Conservation (phyloP, 2,329 filamentous ascomycete genomes). For the Escovopsis sp. region DNA sequence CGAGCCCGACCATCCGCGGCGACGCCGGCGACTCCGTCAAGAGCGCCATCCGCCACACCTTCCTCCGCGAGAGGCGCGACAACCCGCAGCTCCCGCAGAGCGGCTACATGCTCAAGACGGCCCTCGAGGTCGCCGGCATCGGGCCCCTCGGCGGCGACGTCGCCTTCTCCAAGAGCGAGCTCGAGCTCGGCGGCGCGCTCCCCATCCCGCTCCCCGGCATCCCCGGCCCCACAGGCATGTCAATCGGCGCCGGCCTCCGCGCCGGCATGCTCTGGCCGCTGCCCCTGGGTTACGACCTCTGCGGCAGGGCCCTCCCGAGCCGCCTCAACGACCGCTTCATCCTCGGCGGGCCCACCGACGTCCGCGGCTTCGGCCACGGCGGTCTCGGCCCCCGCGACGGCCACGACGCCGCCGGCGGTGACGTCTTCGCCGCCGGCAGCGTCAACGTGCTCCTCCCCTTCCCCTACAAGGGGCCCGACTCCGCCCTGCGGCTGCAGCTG, state of each 20-base stretch:
- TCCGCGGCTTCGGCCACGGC: constrained; percentile 81
- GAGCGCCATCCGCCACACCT: constrained; percentile 70
- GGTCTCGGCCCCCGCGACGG: constrained; percentile 84
- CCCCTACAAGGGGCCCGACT: constrained; percentile 67
- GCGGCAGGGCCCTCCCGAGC: constrained; percentile 46
- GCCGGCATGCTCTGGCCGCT: constrained; percentile 76
- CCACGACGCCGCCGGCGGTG: constrained; percentile 73
- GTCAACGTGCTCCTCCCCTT: constrained; percentile 76
- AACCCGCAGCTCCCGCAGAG: constrained; percentile 69
- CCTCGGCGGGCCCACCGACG: constrained; percentile 85
- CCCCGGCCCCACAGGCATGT: constrained; percentile 59
- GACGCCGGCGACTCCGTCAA: constrained; percentile 89
- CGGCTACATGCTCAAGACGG: constrained; percentile 67
- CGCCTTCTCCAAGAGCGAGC: constrained; percentile 83
- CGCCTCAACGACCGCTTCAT: constrained; percentile 90
- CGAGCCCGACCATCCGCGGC: constrained; percentile 65
- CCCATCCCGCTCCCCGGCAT: constrained; percentile 58
- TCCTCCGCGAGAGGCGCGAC: constrained; percentile 66
- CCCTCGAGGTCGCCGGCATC: constrained; percentile 74
- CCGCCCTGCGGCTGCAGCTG: constrained; percentile 71
- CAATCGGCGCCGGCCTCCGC: constrained; percentile 67
- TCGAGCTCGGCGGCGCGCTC: constrained; percentile 64
- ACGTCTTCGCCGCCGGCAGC: constrained; percentile 80
- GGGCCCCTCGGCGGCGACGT: constrained; percentile 78
- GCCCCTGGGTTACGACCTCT: constrained; percentile 41